Conservation (phyloP, 1,139 yeast genomes). For the Zhuliangozyma parablackwelliae region DNA sequence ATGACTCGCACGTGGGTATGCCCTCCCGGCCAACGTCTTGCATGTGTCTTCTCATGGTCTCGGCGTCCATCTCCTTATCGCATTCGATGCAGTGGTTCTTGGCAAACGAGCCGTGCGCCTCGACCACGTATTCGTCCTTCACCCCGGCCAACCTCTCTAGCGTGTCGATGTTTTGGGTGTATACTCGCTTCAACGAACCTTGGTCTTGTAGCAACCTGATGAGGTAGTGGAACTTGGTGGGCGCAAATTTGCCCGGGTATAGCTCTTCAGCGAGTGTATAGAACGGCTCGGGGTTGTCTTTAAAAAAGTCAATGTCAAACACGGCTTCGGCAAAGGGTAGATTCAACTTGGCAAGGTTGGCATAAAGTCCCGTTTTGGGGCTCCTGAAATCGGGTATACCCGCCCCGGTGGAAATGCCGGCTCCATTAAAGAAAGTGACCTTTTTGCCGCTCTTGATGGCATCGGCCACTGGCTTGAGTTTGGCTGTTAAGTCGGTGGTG, state of each 20-base stretch:
- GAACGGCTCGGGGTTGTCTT: slow-evolving; percentile 74
- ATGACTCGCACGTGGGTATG: slow-evolving; percentile 49
- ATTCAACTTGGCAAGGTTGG: slow-evolving; percentile 68
- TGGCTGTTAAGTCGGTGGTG: neutral
- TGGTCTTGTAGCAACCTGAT: slow-evolving; percentile 65
- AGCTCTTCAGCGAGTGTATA: slow-evolving; percentile 79
- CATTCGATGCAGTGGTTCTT: slow-evolving; percentile 80
- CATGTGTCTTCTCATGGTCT: slow-evolving; percentile 45
- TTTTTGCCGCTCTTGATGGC: slow-evolving; percentile 24
- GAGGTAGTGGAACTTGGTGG: slow-evolving; percentile 76
- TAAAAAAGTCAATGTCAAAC: slow-evolving; percentile 80
- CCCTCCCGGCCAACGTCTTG: slow-evolving; percentile 25
- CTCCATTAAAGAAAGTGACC: slow-evolving; percentile 65
- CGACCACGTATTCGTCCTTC: slow-evolving; percentile 58
- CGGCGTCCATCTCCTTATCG: slow-evolving; percentile 46
- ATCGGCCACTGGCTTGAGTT: slow-evolving; percentile 17
- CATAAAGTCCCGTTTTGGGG: slow-evolving; percentile 85
- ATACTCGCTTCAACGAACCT: slow-evolving; percentile 59
- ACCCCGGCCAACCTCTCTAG: slow-evolving; percentile 84
- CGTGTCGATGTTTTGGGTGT: slow-evolving; percentile 91
- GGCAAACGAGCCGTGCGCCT: slow-evolving; percentile 95
- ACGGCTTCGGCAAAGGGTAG: slow-evolving; percentile 95
- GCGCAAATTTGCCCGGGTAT: slow-evolving; percentile 82
- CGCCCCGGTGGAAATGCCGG: slow-evolving; percentile 88
- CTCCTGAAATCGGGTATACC: slow-evolving; percentile 95